Evolutionary conservation across 2,329 filamentous ascomycete genomes (phyloP).

Genomic region (Clarireedia paspali): DNA sequence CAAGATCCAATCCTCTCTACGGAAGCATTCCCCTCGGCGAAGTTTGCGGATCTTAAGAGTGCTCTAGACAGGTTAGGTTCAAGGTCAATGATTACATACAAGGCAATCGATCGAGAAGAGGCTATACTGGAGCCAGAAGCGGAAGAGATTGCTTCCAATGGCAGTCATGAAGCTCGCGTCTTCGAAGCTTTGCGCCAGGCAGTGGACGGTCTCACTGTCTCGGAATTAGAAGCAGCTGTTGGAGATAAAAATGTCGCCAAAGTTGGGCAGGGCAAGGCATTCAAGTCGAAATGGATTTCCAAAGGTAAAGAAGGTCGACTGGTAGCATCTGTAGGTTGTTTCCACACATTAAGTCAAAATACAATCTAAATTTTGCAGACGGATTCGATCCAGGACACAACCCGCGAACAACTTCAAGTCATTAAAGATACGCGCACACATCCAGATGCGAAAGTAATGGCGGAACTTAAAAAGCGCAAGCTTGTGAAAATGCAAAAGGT

Average conservation of each 20-base stretch:
- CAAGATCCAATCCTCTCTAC: conserved; percentile 59
- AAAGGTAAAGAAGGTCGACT: conserved; percentile 52
- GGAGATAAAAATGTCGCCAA: conserved; percentile 68
- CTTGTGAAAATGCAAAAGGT: conserved; percentile 77
- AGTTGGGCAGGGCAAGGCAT: conserved; percentile 90
- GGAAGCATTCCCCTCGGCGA: conserved; percentile 59
- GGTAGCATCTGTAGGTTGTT: conserved; percentile 40
- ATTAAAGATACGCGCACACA: conserved; percentile 65
- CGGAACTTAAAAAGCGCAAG: conserved; percentile 88
- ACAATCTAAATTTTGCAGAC: conserved; percentile 31
- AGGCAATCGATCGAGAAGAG: conserved; percentile 74
- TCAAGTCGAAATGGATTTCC: conserved; percentile 68
- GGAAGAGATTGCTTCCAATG: conserved; percentile 62
- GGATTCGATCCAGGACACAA: conserved; percentile 73
- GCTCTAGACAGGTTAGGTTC: conserved; percentile 80
- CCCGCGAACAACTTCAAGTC: conserved; percentile 64
- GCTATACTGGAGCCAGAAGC: conserved; percentile 68
- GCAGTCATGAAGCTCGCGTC: conserved; percentile 76
- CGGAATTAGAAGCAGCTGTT: conserved; percentile 61
- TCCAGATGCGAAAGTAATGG: conserved; percentile 65
- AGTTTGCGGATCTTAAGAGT: conserved; percentile 69
- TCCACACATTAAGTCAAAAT: neutral
- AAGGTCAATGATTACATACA: conserved; percentile 79
- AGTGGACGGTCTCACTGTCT: conserved; percentile 73
- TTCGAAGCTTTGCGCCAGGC: conserved; percentile 66